Evolutionary conservation across 2,329 filamentous ascomycete genomes (phyloP).

Genomic region (Botrytis pseudocinerea): DNA sequence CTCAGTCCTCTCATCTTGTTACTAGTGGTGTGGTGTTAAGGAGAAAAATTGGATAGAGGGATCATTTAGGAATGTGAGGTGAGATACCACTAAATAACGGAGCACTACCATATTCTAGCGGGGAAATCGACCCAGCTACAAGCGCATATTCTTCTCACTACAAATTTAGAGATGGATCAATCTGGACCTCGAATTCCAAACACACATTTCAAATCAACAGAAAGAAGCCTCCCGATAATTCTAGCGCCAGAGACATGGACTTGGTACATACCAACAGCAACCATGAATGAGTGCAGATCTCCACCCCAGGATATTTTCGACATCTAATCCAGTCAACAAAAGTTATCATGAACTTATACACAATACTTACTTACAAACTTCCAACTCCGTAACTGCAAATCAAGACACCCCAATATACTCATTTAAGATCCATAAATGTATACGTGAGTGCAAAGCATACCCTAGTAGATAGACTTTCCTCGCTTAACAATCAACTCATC

Average conservation of each 20-base stretch:
- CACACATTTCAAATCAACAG: neutral
- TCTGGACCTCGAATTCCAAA: neutral
- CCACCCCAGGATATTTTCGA: neutral
- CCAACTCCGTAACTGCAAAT: neutral
- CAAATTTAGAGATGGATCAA: neutral
- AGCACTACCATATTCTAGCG: neutral
- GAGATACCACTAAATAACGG: no score
- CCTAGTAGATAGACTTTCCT: neutral
- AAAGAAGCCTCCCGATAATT: neutral
- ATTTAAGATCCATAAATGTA: rapidly evolving
- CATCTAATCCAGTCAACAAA: neutral
- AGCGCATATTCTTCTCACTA: neutral
- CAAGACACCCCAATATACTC: neutral
- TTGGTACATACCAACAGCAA: neutral
- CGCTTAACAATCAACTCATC: neutral
- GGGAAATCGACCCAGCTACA: no score
- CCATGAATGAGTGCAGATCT: neutral
- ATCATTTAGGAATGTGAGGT: neutral
- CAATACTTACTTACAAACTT: neutral
- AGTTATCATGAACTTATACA: neutral
- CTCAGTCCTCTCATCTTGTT: neutral
- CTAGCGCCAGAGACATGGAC: neutral
- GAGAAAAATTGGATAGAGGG: no score
- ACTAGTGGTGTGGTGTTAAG: neutral
- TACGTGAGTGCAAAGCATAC: neutral